A percentile compares a stretch with the other conserved stretches of the same genome.
phyloP scores from a whole-genome alignment of 257 asterid species.

The Eucommia ulmoides region DNA sequence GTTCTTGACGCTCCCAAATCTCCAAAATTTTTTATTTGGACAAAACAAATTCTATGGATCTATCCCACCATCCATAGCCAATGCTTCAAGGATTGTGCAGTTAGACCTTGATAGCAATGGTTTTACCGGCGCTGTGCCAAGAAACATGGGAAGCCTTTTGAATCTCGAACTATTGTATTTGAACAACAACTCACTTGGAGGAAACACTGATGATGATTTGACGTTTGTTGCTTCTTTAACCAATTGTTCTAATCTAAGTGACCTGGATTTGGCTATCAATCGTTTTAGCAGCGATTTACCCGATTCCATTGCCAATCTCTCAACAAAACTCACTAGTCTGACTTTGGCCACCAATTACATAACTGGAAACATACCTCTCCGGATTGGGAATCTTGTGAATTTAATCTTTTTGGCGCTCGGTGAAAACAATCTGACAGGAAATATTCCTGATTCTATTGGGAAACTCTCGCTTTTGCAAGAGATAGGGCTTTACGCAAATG shows the following conservation, averaged over 20 bases:
- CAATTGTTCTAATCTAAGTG: not conserved
- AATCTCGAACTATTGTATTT: not conserved
- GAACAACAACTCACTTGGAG: not conserved
- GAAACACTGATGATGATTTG: not conserved
- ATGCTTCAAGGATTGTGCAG: conserved; percentile 5
- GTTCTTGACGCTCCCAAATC: conserved; percentile 12
- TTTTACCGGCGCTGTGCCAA: not conserved
- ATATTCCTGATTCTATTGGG: not conserved
- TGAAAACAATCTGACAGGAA: not conserved
- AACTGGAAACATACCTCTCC: not conserved
- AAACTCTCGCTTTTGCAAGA: not conserved
- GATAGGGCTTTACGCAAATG: not conserved
- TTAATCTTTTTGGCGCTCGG: not conserved
- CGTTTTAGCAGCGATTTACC: not conserved
- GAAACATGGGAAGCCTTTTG: not conserved
- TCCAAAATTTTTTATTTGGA: conserved; percentile 8
- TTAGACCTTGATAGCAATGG: not conserved
- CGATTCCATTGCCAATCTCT: not conserved
- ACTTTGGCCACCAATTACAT: not conserved
- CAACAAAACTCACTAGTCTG: not conserved
- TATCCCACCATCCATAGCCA: conserved; percentile 13
- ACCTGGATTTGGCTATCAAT: not conserved
- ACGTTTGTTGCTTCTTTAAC: not conserved
- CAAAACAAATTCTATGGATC: conserved; percentile 16
- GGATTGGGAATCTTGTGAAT: not conserved